Percentiles rank a stretch among this genome's conserved stretches.
Conservation (phyloP, 495 filamentous ascomycete species). For the Xanthoparmelia taractica region DNA sequence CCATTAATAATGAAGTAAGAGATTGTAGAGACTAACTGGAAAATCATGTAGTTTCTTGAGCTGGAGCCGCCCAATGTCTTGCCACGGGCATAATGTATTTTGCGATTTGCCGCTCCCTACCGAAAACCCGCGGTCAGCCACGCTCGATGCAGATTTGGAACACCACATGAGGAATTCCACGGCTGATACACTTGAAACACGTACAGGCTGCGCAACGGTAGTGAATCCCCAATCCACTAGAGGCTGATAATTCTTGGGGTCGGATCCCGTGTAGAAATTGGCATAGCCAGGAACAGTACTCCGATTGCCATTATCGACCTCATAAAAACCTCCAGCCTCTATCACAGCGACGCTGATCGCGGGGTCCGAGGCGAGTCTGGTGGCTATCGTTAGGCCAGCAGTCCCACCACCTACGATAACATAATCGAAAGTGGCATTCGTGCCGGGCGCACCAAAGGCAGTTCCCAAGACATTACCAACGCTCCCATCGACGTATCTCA, state of each 20-base stretch:
- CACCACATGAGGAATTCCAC: background rate
- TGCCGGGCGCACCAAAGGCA: constrained; percentile 15
- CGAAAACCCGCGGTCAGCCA: background rate
- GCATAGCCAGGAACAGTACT: constrained; percentile 35
- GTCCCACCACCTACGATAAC: constrained; percentile 43
- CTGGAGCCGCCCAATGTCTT: constrained; percentile 42
- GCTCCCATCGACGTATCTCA: background rate
- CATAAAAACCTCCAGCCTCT: constrained; percentile 52
- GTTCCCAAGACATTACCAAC: background rate
- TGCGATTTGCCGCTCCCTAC: constrained; percentile 15
- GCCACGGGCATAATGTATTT: constrained; percentile 35
- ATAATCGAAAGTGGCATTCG: constrained; percentile 40
- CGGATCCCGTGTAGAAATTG: constrained; percentile 25
- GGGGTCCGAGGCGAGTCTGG: constrained; percentile 37
- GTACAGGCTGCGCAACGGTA: constrained; percentile 34
- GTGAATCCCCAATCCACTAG: constrained; percentile 46
- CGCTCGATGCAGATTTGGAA: background rate
- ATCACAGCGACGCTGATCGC: constrained; percentile 40
- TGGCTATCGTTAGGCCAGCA: constrained; percentile 43
- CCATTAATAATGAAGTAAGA: background rate
- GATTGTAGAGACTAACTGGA: constrained; percentile 20
- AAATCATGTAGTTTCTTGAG: constrained; percentile 48
- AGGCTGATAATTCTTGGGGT: constrained; percentile 27
- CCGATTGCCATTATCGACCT: constrained; percentile 39
- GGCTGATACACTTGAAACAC: background rate